Conservation (phyloP, 2,329 filamentous ascomycete genomes). For the Trichophyton rubrum region DNA sequence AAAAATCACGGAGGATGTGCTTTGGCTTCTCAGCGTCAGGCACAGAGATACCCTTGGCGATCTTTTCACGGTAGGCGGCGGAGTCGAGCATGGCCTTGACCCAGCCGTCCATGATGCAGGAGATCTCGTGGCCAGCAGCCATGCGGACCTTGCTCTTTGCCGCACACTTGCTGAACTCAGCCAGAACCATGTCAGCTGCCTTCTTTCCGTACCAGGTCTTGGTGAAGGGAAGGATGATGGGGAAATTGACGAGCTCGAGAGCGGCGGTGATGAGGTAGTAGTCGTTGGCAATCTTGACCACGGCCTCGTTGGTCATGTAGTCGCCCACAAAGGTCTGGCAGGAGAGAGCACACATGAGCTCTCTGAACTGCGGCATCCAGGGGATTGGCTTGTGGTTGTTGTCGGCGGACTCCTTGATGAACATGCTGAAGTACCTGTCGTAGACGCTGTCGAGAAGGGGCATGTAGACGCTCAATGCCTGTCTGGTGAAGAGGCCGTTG, state of each 20-base stretch:
- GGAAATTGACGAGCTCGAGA: slow-evolving; percentile 95
- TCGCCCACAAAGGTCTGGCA: slow-evolving; percentile 95
- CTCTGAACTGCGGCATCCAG: slow-evolving; percentile 86
- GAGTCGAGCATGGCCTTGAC: slow-evolving; percentile 78
- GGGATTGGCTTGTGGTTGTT: slow-evolving; percentile 61
- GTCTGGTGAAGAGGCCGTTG: slow-evolving; percentile 85
- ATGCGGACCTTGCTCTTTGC: slow-evolving; percentile 89
- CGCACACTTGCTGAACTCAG: slow-evolving; percentile 80
- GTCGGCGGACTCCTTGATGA: slow-evolving; percentile 61
- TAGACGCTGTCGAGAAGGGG: slow-evolving; percentile 89
- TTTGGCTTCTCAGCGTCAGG: slow-evolving; percentile 67
- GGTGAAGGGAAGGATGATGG: slow-evolving; percentile 87
- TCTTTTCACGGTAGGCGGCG: slow-evolving; percentile 63
- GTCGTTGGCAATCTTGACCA: slow-evolving; percentile 91
- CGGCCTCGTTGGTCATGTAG: slow-evolving; percentile 79
- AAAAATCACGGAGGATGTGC: slow-evolving; percentile 72
- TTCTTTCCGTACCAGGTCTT: slow-evolving; percentile 97
- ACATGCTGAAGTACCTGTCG: slow-evolving; percentile 69
- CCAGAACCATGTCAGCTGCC: slow-evolving; percentile 80
- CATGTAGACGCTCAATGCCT: slow-evolving; percentile 75
- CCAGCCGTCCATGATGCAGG: slow-evolving; percentile 95
- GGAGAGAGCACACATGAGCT: slow-evolving; percentile 87
- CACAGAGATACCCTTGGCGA: slow-evolving; percentile 57
- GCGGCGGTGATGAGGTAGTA: slow-evolving; percentile 95
- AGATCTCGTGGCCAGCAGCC: slow-evolving; percentile 71